These are phyloP conservation scores for Xylaria arbuscula DNA, from an alignment of 2,329 filamentous ascomycete genomes.

Conservation along the genomic window DNA sequence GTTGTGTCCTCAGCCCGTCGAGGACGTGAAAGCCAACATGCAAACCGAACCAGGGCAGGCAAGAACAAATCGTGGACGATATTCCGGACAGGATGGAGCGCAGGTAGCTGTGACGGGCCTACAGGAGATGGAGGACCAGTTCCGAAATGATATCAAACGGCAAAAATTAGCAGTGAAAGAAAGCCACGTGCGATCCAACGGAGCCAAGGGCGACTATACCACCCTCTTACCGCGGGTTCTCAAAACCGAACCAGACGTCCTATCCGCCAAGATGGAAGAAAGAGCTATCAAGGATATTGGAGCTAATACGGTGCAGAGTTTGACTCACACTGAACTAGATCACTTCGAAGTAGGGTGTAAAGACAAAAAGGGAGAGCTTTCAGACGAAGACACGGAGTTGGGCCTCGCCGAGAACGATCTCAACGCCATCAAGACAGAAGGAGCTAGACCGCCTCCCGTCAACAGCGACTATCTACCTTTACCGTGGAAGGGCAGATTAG, in stretches of 20 bases:
- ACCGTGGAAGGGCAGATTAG: conserved; percentile 89
- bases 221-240: conserved; percentile 46
- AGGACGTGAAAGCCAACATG: neutral
- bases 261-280: conserved; percentile 19
- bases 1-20: neutral
- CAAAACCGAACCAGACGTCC: conserved; percentile 28
- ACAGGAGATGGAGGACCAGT: conserved; percentile 61
- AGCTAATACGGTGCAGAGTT: neutral
- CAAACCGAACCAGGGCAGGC: neutral
- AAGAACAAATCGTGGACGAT: conserved; percentile 24
- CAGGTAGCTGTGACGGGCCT: conserved; percentile 58
- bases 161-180: conserved; percentile 61
- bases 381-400: conserved; percentile 25
- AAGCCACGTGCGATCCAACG: conserved; percentile 37
- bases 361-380: neutral
- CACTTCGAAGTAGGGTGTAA: neutral
- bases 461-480: conserved; percentile 86
- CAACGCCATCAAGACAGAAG: conserved; percentile 42
- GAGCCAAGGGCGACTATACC: conserved; percentile 52
- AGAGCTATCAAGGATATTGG: neutral
- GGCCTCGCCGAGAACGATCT: conserved; percentile 40
- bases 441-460: conserved; percentile 75
- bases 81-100: conserved; percentile 47
- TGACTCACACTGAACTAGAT: neutral
- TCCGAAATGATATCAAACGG: conserved; percentile 57